Base-by-base conservation (phyloP, 208 protist species). In the Trypanosoma rangeli region DNA sequence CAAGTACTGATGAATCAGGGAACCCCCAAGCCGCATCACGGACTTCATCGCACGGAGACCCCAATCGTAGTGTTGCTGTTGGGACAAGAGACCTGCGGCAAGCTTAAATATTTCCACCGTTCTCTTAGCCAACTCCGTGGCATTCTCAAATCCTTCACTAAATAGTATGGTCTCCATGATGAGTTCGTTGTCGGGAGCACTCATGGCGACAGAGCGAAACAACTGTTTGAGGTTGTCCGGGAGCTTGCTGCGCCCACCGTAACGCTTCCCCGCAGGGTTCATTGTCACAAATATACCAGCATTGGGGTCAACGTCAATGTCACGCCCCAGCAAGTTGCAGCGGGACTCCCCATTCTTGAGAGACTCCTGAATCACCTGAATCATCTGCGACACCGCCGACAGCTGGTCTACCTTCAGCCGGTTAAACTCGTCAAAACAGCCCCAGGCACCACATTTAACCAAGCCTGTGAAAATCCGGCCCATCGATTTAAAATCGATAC, bases 351-450 rank as follows among this genome's bases (percentile, higher is more conserved):
- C 79, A 67, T 89, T 90, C 77, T 99, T 99, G 39, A 99, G 85
- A 0, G 98, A 97, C 58, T 93, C 92, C 80, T 99, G 98, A 69
- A 99, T 99, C 12, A 98, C 85, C 82, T 99, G 98, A 82, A 99
- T 99, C 94, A 99, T 99, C 80, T 99, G 97, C 31, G 98, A 99
- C 16, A 99, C 86, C 9, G 98, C 98, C 1, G 98, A 99, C 16
- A 99, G 85, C 77, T 99, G 97, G 75, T 99, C 98, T 60, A 98
- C 94, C 79, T 99, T 98, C 31, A 99, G 85, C 29, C 98, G 93
- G 80, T 99, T 99, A 90, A 99, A 99, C 87, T 99, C 98, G 83
- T 99, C 98, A 78, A 99, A 99, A 87, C 98, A 99, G 26, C 98
- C 98, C 98, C 98, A 99, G 48, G 98, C 98, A 12, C 98, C 98